These are phyloP conservation scores for Plasmodium cynomolgi DNA, from an alignment of 169 alveolate species.

Conservation along the genomic window DNA sequence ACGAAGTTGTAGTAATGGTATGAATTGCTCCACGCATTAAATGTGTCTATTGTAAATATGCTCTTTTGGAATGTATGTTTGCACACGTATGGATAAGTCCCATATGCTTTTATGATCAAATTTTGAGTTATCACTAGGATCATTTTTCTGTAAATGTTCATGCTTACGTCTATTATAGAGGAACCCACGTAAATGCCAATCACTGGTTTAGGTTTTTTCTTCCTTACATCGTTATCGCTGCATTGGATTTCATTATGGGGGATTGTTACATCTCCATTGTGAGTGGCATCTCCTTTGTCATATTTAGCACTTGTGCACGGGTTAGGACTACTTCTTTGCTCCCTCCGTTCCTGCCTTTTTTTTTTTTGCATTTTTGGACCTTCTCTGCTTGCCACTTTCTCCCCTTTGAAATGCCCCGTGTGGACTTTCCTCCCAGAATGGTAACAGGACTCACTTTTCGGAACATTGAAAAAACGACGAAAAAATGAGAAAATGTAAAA, in stretches of 20 bases:
- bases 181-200: slow-evolving; percentile 67
- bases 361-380: neutral
- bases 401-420: neutral
- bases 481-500: slow-evolving; percentile 74
- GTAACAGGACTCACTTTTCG: slow-evolving; percentile 41
- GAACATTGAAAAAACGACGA: slow-evolving; percentile 45
- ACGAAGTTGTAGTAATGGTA: slow-evolving; percentile 29
- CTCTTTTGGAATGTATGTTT: slow-evolving; percentile 55
- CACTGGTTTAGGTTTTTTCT: slow-evolving; percentile 4
- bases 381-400: neutral
- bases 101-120: slow-evolving; percentile 46
- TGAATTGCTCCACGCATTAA: neutral
- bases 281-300: neutral
- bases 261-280: neutral
- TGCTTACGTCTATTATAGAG: slow-evolving; percentile 24
- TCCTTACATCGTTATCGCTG: neutral
- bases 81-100: slow-evolving; percentile 62
- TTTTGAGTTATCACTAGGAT: slow-evolving; percentile 29
- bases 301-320: neutral
- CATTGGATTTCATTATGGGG: neutral
- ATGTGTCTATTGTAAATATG: slow-evolving; percentile 49
- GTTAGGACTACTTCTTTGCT: neutral
- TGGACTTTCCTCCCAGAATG: slow-evolving; percentile 54
- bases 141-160: slow-evolving; percentile 58
- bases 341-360: neutral